Evolutionary conservation across 805 yeast genomes (phyloP).

Genomic region (Wickerhamomyces hampshirensis): DNA sequence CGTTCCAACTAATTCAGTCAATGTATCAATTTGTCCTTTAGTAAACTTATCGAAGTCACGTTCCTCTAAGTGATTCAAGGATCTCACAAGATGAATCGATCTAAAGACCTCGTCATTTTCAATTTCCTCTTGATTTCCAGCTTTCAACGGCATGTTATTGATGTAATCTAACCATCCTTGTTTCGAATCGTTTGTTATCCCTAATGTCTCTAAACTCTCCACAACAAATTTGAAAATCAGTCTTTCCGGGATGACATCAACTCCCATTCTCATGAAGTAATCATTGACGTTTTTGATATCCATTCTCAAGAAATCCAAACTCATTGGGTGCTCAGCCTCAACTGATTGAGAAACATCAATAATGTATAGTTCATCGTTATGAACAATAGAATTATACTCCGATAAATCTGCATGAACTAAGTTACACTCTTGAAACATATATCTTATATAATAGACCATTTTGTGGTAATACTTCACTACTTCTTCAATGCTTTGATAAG

Average conservation of each 20-base stretch:
- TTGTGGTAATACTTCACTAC: slow-evolving; percentile 66
- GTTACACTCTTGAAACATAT: slow-evolving; percentile 82
- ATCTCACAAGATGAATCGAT: slow-evolving; percentile 68
- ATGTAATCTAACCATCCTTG: slow-evolving; percentile 36
- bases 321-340: slow-evolving; percentile 97
- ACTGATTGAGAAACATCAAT: slow-evolving; percentile 97
- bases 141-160: slow-evolving; percentile 52
- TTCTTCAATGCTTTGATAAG: slow-evolving; percentile 62
- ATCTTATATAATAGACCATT: slow-evolving; percentile 78
- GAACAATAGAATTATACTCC: slow-evolving; percentile 90
- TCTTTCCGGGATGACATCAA: slow-evolving; percentile 77
- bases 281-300: slow-evolving; percentile 94
- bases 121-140: slow-evolving; percentile 43
- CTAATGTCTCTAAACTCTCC: slow-evolving; percentile 36
- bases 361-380: slow-evolving; percentile 69
- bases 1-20: slow-evolving; percentile 53
- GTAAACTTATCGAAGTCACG: slow-evolving; percentile 79
- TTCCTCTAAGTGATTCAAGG: slow-evolving; percentile 82
- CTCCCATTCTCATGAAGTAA: slow-evolving; percentile 70
- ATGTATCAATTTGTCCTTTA: slow-evolving; percentile 75
- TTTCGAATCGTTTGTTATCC: slow-evolving; percentile 32
- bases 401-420: slow-evolving; percentile 95
- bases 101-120: slow-evolving; percentile 87
- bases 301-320: slow-evolving; percentile 92
- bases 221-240: slow-evolving; percentile 74